A percentile compares a stretch with the other conserved stretches of the same genome.
phyloP scores from a whole-genome alignment of 129 eudicot species.

The Flaveria ramosissima region DNA sequence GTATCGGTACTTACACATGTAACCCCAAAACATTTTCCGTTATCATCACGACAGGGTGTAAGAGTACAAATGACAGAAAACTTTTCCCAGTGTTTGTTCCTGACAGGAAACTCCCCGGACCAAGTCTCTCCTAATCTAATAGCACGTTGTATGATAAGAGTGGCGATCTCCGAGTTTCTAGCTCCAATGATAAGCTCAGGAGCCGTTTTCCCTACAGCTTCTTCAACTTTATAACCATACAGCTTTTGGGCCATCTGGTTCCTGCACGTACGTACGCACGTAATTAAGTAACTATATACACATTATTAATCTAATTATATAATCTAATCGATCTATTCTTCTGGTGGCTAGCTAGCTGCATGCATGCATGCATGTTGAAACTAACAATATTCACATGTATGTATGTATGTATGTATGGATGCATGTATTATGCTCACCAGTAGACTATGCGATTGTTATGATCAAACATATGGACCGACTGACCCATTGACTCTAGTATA shows the following conservation, averaged over 20 bases:
- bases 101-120: slow-evolving; percentile 71
- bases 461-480: slow-evolving; percentile 63
- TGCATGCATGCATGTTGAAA: too few relatives aligned
- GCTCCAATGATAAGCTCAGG: slow-evolving; percentile 43
- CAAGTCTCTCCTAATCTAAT: slow-evolving; percentile 42
- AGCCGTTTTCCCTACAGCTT: slow-evolving; percentile 59
- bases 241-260: slow-evolving; percentile 59
- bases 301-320: too few relatives aligned
- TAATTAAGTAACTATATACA: too few relatives aligned
- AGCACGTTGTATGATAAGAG: slow-evolving; percentile 42
- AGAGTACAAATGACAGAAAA: slow-evolving; percentile 46
- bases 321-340: too few relatives aligned
- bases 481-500: slow-evolving; percentile 84
- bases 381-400: too few relatives aligned
- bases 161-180: slow-evolving; percentile 41
- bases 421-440: slow-evolving; percentile 47
- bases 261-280: slow-evolving; percentile 41
- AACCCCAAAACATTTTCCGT: slow-evolving; percentile 49
- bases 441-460: slow-evolving; percentile 44
- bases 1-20: slow-evolving; percentile 60
- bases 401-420: too few relatives aligned
- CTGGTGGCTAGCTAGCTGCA: too few relatives aligned
- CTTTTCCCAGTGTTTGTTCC: slow-evolving; percentile 49
- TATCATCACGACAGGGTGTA: slow-evolving; percentile 60
- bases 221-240: slow-evolving; percentile 58